These are phyloP conservation scores for Thalassiosira mediterranea DNA, from an alignment of 352 stramenopile species.

Conservation along the genomic window DNA sequence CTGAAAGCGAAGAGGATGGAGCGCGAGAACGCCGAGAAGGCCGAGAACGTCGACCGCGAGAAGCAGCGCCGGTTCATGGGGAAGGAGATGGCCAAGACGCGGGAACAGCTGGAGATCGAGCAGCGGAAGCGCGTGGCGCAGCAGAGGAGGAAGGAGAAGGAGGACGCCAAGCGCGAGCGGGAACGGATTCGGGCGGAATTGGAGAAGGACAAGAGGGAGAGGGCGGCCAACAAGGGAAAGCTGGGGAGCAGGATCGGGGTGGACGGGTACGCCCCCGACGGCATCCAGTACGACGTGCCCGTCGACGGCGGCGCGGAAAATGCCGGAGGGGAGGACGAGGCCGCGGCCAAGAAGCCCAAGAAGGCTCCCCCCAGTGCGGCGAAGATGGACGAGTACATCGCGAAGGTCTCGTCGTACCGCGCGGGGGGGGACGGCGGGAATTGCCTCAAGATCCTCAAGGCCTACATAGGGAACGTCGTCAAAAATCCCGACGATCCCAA, in stretches of 20 bases:
- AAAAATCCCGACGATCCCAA: conserved; percentile 78
- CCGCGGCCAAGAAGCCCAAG: conserved; percentile 35
- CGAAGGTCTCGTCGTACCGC: conserved; percentile 76
- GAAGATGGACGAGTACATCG: conserved; percentile 83
- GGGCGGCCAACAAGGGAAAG: conserved; percentile 78
- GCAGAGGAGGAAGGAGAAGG: conserved; percentile 70
- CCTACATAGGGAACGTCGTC: conserved; percentile 76
- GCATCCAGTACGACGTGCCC: conserved; percentile 76
- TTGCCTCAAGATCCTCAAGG: conserved; percentile 78
- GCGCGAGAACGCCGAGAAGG: conserved; percentile 74
- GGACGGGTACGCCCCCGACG: conserved; percentile 80
- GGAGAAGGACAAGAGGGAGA: conserved; percentile 78
- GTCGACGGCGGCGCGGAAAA: conserved; percentile 15
- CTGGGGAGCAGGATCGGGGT: conserved; percentile 67
- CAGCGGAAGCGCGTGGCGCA: conserved; percentile 64
- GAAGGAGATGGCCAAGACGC: conserved; percentile 79
- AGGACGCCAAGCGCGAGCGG: conserved; percentile 63
- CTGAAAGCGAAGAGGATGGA: conserved; percentile 72
- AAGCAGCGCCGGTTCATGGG: conserved; percentile 81
- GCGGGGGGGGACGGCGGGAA: conserved; percentile 79
- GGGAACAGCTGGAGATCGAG: conserved; percentile 78
- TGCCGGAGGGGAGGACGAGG: conserved; percentile 19
- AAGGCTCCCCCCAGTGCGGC: conserved; percentile 50
- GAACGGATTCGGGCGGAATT: conserved; percentile 77
- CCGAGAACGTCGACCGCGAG: conserved; percentile 72